Evolutionary conservation across 2,329 filamentous ascomycete species (phyloP).

Genomic region (Cryoendolithus antarcticus): DNA sequence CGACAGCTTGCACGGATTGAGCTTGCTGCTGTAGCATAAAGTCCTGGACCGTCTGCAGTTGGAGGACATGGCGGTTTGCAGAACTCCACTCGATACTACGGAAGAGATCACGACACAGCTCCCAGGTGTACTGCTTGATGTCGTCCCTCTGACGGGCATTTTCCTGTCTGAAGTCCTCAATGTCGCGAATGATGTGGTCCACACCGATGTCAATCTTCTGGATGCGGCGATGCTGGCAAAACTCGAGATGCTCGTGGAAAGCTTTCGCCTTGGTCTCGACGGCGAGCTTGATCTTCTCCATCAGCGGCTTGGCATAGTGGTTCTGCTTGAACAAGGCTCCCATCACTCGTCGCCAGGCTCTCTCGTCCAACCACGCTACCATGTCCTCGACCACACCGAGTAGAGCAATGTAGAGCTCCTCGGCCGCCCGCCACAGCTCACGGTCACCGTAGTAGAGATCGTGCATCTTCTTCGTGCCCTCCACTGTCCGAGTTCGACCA

Average conservation of each 20-base stretch:
- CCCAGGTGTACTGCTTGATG: too few species aligned
- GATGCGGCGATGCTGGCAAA: slow-evolving; percentile 1
- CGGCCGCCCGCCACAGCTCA: slow-evolving; percentile 1
- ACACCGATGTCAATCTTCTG: slow-evolving; percentile 2
- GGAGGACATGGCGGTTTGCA: too few species aligned
- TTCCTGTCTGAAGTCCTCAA: neutral
- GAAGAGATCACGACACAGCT: too few species aligned
- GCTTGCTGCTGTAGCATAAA: too few species aligned
- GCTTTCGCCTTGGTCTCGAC: slow-evolving; percentile 3
- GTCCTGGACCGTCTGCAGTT: too few species aligned
- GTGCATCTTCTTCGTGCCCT: slow-evolving; percentile 1
- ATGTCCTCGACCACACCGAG: slow-evolving; percentile 2
- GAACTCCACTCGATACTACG: too few species aligned
- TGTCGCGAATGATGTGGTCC: neutral
- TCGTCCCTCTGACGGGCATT: neutral
- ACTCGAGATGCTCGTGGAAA: slow-evolving; percentile 1
- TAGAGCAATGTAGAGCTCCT: slow-evolving; percentile 1
- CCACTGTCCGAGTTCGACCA: neutral
- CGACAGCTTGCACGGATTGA: too few species aligned
- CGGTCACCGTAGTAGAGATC: slow-evolving; percentile 1
- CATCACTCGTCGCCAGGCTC: slow-evolving; percentile 1
- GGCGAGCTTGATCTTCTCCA: slow-evolving; percentile 2
- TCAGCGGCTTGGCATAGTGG: neutral
- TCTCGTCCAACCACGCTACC: slow-evolving; percentile 2
- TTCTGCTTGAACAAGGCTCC: slow-evolving; percentile 2